phyloP scores from a whole-genome alignment of 306 rosid genomes.

The Malus asiatica region DNA sequence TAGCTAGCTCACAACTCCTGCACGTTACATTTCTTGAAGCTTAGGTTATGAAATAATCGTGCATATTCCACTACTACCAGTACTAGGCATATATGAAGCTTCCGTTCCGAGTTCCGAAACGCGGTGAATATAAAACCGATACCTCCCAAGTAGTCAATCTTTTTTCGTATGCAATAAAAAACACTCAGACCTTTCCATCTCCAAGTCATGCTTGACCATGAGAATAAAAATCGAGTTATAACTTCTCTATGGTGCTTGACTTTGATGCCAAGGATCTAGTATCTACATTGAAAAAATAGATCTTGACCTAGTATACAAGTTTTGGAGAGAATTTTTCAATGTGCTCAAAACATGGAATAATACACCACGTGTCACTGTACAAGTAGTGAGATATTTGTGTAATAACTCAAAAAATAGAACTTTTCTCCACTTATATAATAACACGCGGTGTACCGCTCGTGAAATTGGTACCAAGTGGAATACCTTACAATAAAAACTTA shows the following conservation, averaged over 20 bases:
- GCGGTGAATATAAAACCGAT: not conserved
- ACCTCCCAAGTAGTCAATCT: not conserved
- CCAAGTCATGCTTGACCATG: not conserved
- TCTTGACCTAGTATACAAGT: not conserved
- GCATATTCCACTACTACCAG: not conserved
- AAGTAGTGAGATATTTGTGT: no score
- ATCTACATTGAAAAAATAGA: not conserved
- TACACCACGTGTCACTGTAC: accelerated
- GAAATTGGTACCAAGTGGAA: no score
- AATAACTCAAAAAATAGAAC: no score
- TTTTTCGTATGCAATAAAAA: not conserved
- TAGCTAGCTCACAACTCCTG: not conserved
- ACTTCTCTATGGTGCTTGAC: not conserved
- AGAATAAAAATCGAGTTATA: no score
- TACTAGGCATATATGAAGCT: not conserved
- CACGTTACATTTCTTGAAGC: not conserved
- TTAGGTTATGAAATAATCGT: not conserved
- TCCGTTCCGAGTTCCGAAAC: not conserved
- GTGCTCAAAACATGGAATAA: no score
- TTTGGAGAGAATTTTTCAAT: no score
- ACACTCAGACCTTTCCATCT: not conserved
- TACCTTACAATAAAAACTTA: no score
- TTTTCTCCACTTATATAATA: no score
- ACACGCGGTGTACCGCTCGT: no score
- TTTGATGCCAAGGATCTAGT: not conserved